Percentiles rank a stretch among this genome's conserved stretches.
Evolutionary conservation across 1,139 yeast species (phyloP).

Genomic region (Candida tetrigidarum): DNA sequence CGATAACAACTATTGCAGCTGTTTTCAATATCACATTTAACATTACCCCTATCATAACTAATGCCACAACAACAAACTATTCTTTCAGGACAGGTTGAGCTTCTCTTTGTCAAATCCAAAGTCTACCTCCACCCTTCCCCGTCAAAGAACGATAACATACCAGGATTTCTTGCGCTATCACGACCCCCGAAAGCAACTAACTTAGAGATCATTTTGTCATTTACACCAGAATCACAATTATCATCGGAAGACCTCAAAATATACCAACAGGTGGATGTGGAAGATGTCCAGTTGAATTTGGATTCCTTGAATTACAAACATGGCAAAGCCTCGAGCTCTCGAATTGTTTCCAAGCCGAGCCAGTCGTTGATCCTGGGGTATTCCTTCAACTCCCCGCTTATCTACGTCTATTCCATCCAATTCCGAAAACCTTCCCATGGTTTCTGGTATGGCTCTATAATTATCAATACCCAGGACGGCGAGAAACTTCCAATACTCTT

Average conservation of each 20-base stretch:
- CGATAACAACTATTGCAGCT: too few relatives aligned
- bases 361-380: constrained; percentile 59
- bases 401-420: constrained; percentile 76
- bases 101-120: constrained; percentile 64
- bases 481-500: constrained; percentile 80
- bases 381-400: constrained; percentile 64
- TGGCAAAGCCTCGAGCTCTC: constrained; percentile 18
- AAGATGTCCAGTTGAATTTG: constrained; percentile 27
- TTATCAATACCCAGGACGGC: constrained; percentile 71
- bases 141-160: constrained; percentile 71
- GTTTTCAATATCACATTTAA: too few relatives aligned
- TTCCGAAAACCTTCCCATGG: constrained; percentile 82
- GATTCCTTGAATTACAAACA: constrained; percentile 21
- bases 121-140: constrained; percentile 84
- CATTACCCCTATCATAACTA: neutral
- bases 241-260: constrained; percentile 49
- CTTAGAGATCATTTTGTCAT: constrained; percentile 67
- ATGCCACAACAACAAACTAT: neutral
- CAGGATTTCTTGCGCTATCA: constrained; percentile 74
- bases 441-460: constrained; percentile 90
- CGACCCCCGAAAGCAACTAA: constrained; percentile 56
- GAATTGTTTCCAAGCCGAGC: constrained; percentile 55
- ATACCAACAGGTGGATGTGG: constrained; percentile 59
- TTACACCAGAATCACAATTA: constrained; percentile 71
- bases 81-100: constrained; percentile 34